Evolutionary conservation across 192 early-diverging fungal species (phyloP), one percentile per base, ranked within the genome.

Genomic region (Diversispora epigaea): DNA sequence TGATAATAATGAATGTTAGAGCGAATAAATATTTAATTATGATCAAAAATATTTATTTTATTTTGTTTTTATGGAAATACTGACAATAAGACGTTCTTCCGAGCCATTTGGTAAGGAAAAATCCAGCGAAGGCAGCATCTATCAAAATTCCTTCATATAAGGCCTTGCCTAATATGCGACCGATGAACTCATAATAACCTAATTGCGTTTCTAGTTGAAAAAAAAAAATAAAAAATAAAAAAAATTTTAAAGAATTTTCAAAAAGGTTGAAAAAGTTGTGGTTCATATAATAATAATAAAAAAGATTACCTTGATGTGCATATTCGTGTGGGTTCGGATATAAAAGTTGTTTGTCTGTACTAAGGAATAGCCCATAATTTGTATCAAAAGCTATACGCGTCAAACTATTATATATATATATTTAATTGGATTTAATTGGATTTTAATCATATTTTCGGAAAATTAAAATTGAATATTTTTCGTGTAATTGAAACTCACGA

Each of bases 111-210:
- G 85, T 88, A 63, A 95, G 77, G 78, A 95, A 95, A 77, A 95
- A 95, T 22, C 86, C 88, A 57, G 93, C 92, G 86, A 95, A 94
- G 10, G 87, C 87, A 45, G 86, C 91, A 43, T 95, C 93, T 15
- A 94, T 86, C 39, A 95, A 77, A 49, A 95, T 90, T n/a, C 93
- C 92, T 73, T 94, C 91, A 71, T 95, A 95, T 22, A 95, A 75
- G 2, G 93, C 93, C 80, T 95, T 95, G 57, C 93, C 93, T 41
- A 95, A 85, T 50, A 95, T 86, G 0, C 91, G 86, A 15, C 94
- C 94, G 15, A 95, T 73, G 55, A 95, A 95, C 64, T 88, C 85
- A 76, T 87, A 93, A 61, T 88, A 89, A 32, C 82, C 83, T 44
- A 93, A 71, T 49, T 86, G 85, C 2, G 75, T 46, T 44, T 77